Percentiles rank a stretch among this genome's conserved stretches.
Evolutionary conservation across 306 rosid genomes (phyloP).

Genomic region (Prunus fruticosa): DNA sequence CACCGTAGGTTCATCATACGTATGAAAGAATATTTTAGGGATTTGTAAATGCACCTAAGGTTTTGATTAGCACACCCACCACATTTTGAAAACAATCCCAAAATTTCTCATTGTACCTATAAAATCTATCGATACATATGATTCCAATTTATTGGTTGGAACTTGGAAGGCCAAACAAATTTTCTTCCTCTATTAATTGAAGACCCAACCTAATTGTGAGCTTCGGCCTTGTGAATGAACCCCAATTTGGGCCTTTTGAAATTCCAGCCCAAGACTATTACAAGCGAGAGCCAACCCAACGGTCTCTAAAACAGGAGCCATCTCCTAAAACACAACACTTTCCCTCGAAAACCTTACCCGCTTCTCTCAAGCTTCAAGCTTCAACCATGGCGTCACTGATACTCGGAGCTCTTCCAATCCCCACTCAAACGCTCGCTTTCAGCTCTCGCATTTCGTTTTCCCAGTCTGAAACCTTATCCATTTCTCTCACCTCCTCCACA

Average conservation of each 20-base stretch:
- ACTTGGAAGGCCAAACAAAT: no score
- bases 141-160: no score
- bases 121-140: no score
- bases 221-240: neutral
- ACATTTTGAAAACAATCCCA: no score
- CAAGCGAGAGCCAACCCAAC: constrained; percentile 1
- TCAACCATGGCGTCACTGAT: constrained; percentile 60
- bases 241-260: neutral
- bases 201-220: neutral
- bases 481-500: constrained; percentile 22
- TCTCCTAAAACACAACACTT: neutral
- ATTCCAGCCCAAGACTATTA: no score
- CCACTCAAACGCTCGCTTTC: constrained; percentile 29
- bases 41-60: no score
- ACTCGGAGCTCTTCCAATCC: constrained; percentile 52
- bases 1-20: no score
- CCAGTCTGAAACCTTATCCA: constrained; percentile 52
- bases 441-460: constrained; percentile 61
- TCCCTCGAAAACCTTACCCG: constrained; percentile 26
- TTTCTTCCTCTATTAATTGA: no score
- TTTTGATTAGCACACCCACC: no score
- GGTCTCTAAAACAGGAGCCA: neutral
- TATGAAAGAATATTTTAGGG: no score
- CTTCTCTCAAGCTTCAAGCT: constrained; percentile 14
- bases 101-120: no score